Percentiles rank a stretch among this genome's conserved stretches.
phyloP scores from a whole-genome alignment of 164 flowering plant genomes.

The Amborella trichopoda region DNA sequence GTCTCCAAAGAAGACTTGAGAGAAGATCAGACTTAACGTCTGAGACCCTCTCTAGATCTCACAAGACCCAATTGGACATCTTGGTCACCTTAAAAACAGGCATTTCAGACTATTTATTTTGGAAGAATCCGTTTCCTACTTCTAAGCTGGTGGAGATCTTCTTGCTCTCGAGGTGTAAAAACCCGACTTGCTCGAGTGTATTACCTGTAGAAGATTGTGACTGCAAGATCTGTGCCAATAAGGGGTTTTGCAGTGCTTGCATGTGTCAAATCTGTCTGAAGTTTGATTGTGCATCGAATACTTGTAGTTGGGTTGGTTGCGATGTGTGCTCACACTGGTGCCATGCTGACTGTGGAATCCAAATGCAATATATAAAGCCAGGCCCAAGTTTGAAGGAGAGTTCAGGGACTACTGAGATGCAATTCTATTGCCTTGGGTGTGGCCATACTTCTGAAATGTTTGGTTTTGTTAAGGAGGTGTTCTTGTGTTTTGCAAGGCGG shows the following conservation, averaged over 20 bases:
- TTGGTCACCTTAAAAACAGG: conserved; percentile 70
- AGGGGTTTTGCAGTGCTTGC: conserved; percentile 90
- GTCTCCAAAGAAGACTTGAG: conserved; percentile 50
- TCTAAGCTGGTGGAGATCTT: conserved; percentile 69
- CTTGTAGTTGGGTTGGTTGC: conserved; percentile 99
- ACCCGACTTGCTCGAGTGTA: conserved; percentile 51
- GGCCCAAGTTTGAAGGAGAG: conserved; percentile 62
- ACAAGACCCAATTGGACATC: conserved; percentile 54
- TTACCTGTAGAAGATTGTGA: conserved; percentile 93
- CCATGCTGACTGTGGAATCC: conserved; percentile 80
- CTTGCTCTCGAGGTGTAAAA: conserved; percentile 57
- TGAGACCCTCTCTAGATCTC: conserved; percentile 55
- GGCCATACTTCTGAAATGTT: conserved; percentile 91
- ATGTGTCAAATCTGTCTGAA: conserved; percentile 88
- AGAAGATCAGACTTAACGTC: conserved; percentile 61
- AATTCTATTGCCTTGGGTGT: conserved; percentile 82
- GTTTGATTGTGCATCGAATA: conserved; percentile 78
- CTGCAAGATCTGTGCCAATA: conserved; percentile 83
- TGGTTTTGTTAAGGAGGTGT: conserved; percentile 94
- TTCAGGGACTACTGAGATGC: conserved; percentile 60
- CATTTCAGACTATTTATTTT: conserved; percentile 31
- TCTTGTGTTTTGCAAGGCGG: conserved; percentile 52
- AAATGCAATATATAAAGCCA: conserved; percentile 57
- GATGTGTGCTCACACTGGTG: conserved; percentile 96
- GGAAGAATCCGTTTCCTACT: conserved; percentile 23